phyloP scores from a whole-genome alignment of 2,329 filamentous ascomycete genomes.

The Dactylellina leptospora region DNA sequence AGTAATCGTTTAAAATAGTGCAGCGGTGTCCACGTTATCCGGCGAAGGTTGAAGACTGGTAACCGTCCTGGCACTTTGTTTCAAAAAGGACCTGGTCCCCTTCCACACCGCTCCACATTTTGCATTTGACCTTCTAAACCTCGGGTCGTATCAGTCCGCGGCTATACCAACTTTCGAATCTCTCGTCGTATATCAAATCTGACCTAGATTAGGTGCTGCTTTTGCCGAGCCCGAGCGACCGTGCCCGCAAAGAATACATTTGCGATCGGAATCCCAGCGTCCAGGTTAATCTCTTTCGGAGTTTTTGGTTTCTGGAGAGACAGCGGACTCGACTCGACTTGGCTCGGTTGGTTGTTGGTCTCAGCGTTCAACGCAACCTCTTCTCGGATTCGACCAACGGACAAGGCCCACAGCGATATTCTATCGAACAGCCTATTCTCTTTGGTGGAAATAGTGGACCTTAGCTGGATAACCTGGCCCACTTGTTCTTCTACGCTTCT shows the following conservation, averaged over 20 bases:
- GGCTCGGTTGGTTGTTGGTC: constrained; percentile 6
- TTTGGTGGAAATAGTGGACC: constrained; percentile 33
- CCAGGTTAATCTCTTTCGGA: not conserved
- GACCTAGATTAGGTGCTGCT: not conserved
- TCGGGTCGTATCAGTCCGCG: constrained; percentile 50
- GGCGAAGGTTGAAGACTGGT: constrained; percentile 35
- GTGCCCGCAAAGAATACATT: not conserved
- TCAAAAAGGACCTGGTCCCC: constrained; percentile 35
- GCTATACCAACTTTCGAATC: constrained; percentile 39
- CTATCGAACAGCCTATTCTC: constrained; percentile 16
- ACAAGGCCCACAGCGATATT: constrained; percentile 7
- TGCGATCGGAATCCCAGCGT: constrained; percentile 8
- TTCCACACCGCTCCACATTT: constrained; percentile 49
- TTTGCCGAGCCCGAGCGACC: constrained; percentile 12
- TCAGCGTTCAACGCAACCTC: constrained; percentile 11
- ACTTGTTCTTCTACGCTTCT: not conserved
- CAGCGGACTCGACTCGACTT: too few relatives aligned
- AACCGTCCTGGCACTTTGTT: constrained; percentile 45
- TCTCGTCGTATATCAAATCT: constrained; percentile 27
- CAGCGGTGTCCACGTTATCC: constrained; percentile 51
- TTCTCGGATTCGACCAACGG: constrained; percentile 12
- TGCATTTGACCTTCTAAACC: constrained; percentile 28
- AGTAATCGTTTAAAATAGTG: constrained; percentile 46
- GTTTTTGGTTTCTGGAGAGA: not conserved
- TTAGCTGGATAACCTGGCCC: constrained; percentile 2